Evolutionary conservation across 2,329 filamentous ascomycete genomes (phyloP).

Genomic region (Nectriaceae sp.): DNA sequence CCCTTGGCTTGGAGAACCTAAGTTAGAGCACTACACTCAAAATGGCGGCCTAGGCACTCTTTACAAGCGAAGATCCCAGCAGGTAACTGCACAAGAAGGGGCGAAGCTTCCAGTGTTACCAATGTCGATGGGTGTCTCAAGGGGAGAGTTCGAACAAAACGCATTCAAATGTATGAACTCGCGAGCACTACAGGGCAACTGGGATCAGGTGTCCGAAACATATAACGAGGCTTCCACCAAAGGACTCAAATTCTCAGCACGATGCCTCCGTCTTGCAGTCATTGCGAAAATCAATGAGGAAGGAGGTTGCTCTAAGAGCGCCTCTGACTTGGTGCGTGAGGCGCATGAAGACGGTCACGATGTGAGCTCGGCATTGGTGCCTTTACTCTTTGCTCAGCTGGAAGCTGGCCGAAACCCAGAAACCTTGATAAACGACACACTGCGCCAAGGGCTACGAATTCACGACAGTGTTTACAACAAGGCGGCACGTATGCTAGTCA

Average conservation of each 20-base stretch:
- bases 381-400: constrained; percentile 41
- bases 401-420: constrained; percentile 32
- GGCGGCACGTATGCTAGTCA: constrained; percentile 34
- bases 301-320: constrained; percentile 29
- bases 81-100: constrained; percentile 4
- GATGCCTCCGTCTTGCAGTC: constrained; percentile 51
- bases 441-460: constrained; percentile 31
- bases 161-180: constrained; percentile 41
- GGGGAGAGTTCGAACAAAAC: constrained; percentile 21
- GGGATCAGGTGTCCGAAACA: constrained; percentile 35
- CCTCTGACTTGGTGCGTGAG: constrained; percentile 41
- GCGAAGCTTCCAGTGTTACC: constrained; percentile 14
- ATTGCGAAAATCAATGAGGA: constrained; percentile 41
- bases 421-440: constrained; percentile 29
- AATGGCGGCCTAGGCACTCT: constrained; percentile 20
- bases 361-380: constrained; percentile 41
- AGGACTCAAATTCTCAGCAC: constrained; percentile 37
- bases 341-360: constrained; percentile 45
- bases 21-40: constrained; percentile 19
- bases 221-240: constrained; percentile 35
- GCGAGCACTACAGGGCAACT: constrained; percentile 34
- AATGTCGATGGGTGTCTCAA: constrained; percentile 19
- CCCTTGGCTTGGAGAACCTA: constrained; percentile 24
- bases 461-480: constrained; percentile 40
- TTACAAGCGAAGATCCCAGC: constrained; percentile 21